Conservation (phyloP, 2,329 filamentous ascomycete genomes). For the Onygena corvina region DNA sequence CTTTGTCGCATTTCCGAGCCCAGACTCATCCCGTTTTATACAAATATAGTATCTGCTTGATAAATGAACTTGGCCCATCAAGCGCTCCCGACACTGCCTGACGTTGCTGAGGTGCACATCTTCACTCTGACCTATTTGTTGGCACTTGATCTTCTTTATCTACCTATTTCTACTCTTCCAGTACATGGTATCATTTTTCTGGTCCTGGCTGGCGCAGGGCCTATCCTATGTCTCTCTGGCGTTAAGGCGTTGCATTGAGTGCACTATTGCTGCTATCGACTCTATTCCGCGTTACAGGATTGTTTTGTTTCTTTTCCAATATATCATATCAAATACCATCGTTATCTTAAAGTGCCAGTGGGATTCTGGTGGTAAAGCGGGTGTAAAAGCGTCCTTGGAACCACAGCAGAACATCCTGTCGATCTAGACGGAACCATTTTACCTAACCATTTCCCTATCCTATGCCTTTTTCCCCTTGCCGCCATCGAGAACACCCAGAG, state of each 20-base stretch:
- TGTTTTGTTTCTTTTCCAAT: not conserved
- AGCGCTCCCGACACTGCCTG: not conserved
- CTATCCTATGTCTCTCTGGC: too few species aligned
- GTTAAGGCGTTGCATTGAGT: not conserved
- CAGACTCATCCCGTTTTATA: not conserved
- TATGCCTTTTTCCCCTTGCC: not conserved
- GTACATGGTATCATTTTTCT: not conserved
- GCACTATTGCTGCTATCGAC: not conserved
- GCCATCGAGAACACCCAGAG: not conserved
- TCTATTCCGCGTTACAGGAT: not conserved
- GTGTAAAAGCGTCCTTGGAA: slow-evolving; percentile 3
- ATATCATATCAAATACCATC: not conserved
- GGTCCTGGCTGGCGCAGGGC: not conserved
- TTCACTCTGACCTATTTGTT: not conserved
- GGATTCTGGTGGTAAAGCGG: slow-evolving; percentile 1
- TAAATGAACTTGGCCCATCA: not conserved
- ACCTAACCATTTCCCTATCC: not conserved
- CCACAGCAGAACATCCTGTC: too few species aligned
- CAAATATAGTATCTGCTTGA: slow-evolving; percentile 1
- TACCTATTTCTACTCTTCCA: not conserved
- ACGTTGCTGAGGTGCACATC: slow-evolving; percentile 1
- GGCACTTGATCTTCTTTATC: not conserved
- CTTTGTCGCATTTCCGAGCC: not conserved
- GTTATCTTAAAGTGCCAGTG: too few species aligned
- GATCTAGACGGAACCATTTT: not conserved